Percentiles rank a stretch among this genome's conserved stretches.
Evolutionary conservation across 2,329 filamentous ascomycete species (phyloP).

Genomic region (Pyrenophora graminea): DNA sequence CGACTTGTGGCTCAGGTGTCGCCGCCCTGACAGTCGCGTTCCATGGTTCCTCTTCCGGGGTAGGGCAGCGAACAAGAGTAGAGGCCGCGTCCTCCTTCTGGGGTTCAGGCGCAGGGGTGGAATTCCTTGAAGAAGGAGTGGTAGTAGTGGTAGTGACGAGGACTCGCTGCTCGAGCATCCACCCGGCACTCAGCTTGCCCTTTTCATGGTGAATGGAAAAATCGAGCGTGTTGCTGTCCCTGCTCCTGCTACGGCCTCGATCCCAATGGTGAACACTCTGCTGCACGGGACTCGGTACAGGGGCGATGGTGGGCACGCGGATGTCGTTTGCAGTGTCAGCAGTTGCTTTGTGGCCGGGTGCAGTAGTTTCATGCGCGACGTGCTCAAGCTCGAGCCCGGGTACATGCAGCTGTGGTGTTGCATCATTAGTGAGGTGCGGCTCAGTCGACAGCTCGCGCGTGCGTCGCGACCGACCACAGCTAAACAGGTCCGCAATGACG

Average conservation of each 20-base stretch:
- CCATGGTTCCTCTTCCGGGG: slow-evolving; percentile 12
- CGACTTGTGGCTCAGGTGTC: neutral
- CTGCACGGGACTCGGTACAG: neutral
- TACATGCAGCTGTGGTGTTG: neutral
- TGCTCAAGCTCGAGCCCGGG: neutral
- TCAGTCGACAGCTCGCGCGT: slow-evolving; percentile 6
- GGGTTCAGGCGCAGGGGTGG: neutral
- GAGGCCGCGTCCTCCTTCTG: neutral
- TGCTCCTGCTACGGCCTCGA: neutral
- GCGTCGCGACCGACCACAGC: slow-evolving; percentile 12
- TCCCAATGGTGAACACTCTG: neutral
- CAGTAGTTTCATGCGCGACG: slow-evolving; percentile 3
- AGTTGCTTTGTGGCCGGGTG: slow-evolving; percentile 2
- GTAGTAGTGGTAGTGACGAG: slow-evolving; percentile 13
- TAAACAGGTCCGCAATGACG: slow-evolving; percentile 14
- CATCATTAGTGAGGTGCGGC: slow-evolving; percentile 2
- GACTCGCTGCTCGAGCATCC: slow-evolving; percentile 10
- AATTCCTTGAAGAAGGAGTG: neutral
- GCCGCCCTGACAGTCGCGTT: slow-evolving; percentile 3
- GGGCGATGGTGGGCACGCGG: neutral
- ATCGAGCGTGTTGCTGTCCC: neutral
- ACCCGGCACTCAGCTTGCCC: slow-evolving; percentile 9
- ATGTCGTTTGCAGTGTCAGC: neutral
- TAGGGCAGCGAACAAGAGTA: slow-evolving; percentile 11
- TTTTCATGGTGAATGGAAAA: slow-evolving; percentile 8